Evolutionary conservation across 176 grass and related monocot species (phyloP).

Genomic region (Oryza punctata): DNA sequence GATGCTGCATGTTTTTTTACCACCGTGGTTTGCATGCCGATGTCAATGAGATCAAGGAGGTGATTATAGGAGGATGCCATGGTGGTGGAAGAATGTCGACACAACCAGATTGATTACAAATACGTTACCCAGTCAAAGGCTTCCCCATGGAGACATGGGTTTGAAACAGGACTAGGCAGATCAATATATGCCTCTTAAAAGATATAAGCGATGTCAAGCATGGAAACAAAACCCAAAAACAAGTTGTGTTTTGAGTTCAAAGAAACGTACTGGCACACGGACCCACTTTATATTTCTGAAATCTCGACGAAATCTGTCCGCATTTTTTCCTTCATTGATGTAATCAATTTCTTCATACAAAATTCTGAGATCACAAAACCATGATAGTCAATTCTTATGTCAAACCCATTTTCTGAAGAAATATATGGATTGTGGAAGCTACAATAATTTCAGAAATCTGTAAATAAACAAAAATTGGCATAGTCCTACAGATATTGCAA

Average conservation of each 20-base stretch:
- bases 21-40: neutral
- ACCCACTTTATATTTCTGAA: constrained; percentile 99
- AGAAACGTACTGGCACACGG: constrained; percentile 83
- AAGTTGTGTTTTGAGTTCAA: constrained; percentile 26
- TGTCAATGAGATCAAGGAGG: too few relatives aligned
- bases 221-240: constrained; percentile 30
- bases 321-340: constrained; percentile 98
- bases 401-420: constrained; percentile 29
- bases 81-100: neutral
- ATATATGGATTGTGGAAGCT: constrained; percentile 3
- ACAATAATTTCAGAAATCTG: neutral
- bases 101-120: neutral
- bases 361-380: constrained; percentile 63
- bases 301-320: constrained; percentile 94
- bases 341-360: constrained; percentile 99
- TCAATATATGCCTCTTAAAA: constrained; percentile 21
- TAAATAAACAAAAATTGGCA: neutral
- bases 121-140: too few relatives aligned
- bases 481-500: neutral
- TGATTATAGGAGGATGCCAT: neutral
- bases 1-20: neutral
- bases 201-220: neutral
- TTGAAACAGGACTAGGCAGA: neutral
- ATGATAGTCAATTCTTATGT: neutral
- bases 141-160: too few relatives aligned